phyloP scores from a whole-genome alignment of 805 yeast genomes.

The Scheffersomyces ergatensis region DNA sequence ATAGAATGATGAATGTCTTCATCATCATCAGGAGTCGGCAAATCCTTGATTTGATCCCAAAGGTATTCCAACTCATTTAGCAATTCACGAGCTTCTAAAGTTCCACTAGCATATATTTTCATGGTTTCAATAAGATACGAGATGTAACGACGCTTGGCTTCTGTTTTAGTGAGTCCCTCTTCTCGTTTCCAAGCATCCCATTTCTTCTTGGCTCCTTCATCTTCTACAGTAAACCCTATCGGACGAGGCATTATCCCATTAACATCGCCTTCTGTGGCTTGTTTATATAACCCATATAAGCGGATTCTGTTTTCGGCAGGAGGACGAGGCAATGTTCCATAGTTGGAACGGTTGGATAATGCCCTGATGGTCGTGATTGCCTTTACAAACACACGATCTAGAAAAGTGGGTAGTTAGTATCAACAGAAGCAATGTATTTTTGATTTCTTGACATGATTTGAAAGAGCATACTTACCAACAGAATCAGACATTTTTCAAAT shows the following conservation, averaged over 20 bases:
- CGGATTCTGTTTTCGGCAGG: slow-evolving; percentile 67
- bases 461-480: slow-evolving; percentile 11
- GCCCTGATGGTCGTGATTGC: slow-evolving; percentile 79
- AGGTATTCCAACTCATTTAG: slow-evolving; percentile 65
- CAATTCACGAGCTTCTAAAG: slow-evolving; percentile 63
- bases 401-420: background rate
- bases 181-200: slow-evolving; percentile 86
- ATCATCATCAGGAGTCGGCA: slow-evolving; percentile 30
- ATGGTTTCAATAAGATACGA: slow-evolving; percentile 69
- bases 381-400: slow-evolving; percentile 76
- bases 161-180: slow-evolving; percentile 63
- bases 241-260: slow-evolving; percentile 68
- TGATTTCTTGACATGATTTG: too few species aligned
- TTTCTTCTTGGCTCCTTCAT: slow-evolving; percentile 65
- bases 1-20: slow-evolving; percentile 20
- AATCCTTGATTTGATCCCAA: slow-evolving; percentile 70
- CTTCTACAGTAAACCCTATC: slow-evolving; percentile 55
- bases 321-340: slow-evolving; percentile 70
- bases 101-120: slow-evolving; percentile 65
- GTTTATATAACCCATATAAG: slow-evolving; percentile 81
- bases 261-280: slow-evolving; percentile 86
- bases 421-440: too few species aligned
- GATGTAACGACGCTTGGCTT: slow-evolving; percentile 73
- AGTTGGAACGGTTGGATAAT: slow-evolving; percentile 60
- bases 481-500: slow-evolving; percentile 13